phyloP scores from a whole-genome alignment of 2,329 filamentous ascomycete genomes.

The Zalaria obscura region DNA sequence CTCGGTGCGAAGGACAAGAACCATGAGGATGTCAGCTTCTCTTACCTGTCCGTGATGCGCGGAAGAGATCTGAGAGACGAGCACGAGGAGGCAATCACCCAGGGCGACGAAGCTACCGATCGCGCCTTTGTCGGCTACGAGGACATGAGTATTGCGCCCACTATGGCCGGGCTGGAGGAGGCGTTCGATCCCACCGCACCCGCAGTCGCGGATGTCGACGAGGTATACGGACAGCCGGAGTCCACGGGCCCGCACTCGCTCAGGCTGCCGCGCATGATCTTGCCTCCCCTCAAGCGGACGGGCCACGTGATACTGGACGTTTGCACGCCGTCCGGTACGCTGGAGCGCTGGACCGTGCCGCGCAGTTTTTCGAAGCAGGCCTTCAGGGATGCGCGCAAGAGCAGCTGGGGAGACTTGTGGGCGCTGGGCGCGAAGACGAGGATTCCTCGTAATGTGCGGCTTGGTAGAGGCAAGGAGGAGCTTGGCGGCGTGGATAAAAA shows the following conservation, averaged over 20 bases:
- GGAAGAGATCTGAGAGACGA: constrained; percentile 45
- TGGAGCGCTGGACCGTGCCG: constrained; percentile 91
- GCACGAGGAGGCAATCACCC: constrained; percentile 19
- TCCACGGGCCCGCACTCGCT: constrained; percentile 30
- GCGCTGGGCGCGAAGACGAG: constrained; percentile 85
- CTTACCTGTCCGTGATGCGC: constrained; percentile 73
- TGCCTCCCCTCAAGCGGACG: constrained; percentile 71
- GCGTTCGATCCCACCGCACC: constrained; percentile 7
- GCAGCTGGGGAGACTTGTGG: constrained; percentile 88
- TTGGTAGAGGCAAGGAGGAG: constrained; percentile 31
- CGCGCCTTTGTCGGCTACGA: constrained; percentile 63
- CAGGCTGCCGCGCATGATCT: constrained; percentile 62
- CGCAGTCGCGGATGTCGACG: constrained; percentile 4
- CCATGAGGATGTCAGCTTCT: constrained; percentile 83
- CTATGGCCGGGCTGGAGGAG: neutral
- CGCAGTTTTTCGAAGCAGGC: constrained; percentile 66
- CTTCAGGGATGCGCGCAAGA: constrained; percentile 86
- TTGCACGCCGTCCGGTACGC: constrained; percentile 70
- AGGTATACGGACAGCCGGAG: neutral
- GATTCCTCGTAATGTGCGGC: constrained; percentile 43
- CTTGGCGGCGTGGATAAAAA: constrained; percentile 5
- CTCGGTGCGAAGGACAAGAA: constrained; percentile 57
- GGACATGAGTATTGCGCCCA: constrained; percentile 14
- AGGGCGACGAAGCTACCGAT: constrained; percentile 45
- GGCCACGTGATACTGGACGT: constrained; percentile 83